Conservation (phyloP, 352 stramenopile species). For the Phytophthora lateralis region DNA sequence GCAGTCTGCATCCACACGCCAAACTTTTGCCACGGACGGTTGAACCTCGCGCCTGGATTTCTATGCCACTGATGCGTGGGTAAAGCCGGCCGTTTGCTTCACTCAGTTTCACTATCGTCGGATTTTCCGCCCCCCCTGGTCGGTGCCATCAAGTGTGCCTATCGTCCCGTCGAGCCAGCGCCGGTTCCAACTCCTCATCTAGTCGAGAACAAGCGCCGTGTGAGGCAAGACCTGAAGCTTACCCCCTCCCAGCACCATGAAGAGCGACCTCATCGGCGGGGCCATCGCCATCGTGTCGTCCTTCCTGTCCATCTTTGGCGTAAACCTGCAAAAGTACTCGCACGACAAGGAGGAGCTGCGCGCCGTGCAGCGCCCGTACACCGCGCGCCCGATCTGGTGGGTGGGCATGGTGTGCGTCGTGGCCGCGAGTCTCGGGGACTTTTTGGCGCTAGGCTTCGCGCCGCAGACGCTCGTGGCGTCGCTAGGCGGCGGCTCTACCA, state of each 20-base stretch:
- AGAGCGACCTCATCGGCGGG: slow-evolving; percentile 63
- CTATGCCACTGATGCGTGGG: slow-evolving; percentile 24
- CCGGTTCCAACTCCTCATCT: background rate
- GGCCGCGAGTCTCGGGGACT: slow-evolving; percentile 81
- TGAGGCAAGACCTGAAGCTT: background rate
- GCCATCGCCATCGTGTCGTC: slow-evolving; percentile 76
- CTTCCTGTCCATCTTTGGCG: slow-evolving; percentile 88
- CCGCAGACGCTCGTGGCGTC: slow-evolving; percentile 87
- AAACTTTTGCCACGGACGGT: slow-evolving; percentile 23
- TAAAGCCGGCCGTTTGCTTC: slow-evolving; percentile 3
- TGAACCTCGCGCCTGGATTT: slow-evolving; percentile 27
- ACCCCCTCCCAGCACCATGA: slow-evolving; percentile 19
- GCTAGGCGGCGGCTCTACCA: slow-evolving; percentile 80
- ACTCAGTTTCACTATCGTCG: background rate
- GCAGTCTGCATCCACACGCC: slow-evolving; percentile 8
- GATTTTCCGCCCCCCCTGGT: slow-evolving; percentile 19
- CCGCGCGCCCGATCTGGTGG: slow-evolving; percentile 86
- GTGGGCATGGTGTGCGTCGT: slow-evolving; percentile 89
- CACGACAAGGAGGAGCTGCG: slow-evolving; percentile 86
- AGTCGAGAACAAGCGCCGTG: slow-evolving; percentile 27
- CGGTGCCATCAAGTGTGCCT: slow-evolving; percentile 10
- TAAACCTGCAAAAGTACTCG: slow-evolving; percentile 92
- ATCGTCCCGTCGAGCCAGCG: slow-evolving; percentile 31
- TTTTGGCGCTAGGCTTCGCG: slow-evolving; percentile 86
- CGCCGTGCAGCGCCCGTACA: slow-evolving; percentile 76